These are phyloP conservation scores for Parathielavia appendiculata DNA, from an alignment of 495 filamentous ascomycete genomes.

Conservation along the genomic window DNA sequence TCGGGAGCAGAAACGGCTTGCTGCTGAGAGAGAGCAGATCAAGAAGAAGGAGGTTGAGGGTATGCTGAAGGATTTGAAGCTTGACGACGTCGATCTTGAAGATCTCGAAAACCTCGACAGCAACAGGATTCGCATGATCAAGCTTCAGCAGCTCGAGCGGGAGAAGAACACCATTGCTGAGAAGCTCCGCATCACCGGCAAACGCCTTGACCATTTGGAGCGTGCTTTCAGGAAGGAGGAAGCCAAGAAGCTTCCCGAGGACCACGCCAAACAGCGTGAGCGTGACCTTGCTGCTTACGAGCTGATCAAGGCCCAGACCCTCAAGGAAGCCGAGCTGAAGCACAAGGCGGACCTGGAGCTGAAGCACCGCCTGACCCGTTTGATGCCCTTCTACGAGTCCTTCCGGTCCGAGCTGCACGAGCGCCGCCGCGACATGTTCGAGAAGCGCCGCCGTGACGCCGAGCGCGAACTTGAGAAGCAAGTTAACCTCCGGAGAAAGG, in stretches of 20 bases:
- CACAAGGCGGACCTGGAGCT: constrained; percentile 83
- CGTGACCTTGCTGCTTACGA: constrained; percentile 78
- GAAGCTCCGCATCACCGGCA: constrained; percentile 82
- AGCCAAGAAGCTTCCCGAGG: constrained; percentile 79
- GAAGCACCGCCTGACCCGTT: constrained; percentile 80
- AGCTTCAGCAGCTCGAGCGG: constrained; percentile 89
- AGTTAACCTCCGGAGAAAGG: constrained; percentile 79
- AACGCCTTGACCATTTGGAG: constrained; percentile 96
- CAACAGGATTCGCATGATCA: constrained; percentile 84
- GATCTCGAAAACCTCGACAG: constrained; percentile 76
- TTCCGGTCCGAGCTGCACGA: constrained; percentile 77
- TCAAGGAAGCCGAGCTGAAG: constrained; percentile 76
- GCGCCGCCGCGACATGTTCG: constrained; percentile 89
- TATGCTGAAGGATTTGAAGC: constrained; percentile 89
- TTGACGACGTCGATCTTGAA: constrained; percentile 74
- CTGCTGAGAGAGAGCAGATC: constrained; percentile 85
- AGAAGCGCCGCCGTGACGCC: constrained; percentile 82
- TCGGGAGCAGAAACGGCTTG: constrained; percentile 80
- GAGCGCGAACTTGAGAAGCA: constrained; percentile 85
- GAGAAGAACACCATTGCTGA: constrained; percentile 94
- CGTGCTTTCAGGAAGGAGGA: constrained; percentile 95
- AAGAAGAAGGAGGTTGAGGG: constrained; percentile 91
- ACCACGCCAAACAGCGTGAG: constrained; percentile 81
- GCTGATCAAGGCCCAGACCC: constrained; percentile 63
- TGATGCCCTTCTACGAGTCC: constrained; percentile 72